A percentile compares a stretch with the other conserved stretches of the same genome.
Evolutionary conservation across 116 monocot species (phyloP).

Genomic region (Zostera marina): DNA sequence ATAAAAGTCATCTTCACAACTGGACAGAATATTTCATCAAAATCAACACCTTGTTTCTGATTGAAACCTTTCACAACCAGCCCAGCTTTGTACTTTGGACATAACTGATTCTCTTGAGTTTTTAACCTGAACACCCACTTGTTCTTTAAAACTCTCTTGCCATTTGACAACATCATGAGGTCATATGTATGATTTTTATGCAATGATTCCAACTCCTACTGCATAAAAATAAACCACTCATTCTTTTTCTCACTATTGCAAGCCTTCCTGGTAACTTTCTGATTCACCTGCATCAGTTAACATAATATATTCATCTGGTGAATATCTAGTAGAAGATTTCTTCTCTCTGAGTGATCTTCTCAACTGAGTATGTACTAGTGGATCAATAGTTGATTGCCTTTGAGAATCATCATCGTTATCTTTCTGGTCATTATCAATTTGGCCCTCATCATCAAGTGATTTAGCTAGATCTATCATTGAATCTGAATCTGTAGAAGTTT

Average conservation of each 20-base stretch:
- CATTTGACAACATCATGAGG: slow-evolving; percentile 1
- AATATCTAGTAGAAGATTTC: slow-evolving; percentile 2
- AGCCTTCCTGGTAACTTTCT: slow-evolving; percentile 6
- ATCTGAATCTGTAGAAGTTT: neutral
- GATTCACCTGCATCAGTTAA: slow-evolving; percentile 5
- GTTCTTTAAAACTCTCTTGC: slow-evolving; percentile 2
- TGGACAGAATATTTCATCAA: too few species aligned
- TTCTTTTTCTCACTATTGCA: neutral
- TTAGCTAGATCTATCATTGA: too few species aligned
- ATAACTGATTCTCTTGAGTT: too few species aligned
- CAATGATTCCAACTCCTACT: neutral
- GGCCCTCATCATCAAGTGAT: neutral
- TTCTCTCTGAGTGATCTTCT: neutral
- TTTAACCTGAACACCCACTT: slow-evolving; percentile 9
- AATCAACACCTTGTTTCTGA: too few species aligned
- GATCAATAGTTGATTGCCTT: neutral
- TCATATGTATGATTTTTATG: slow-evolving; percentile 6
- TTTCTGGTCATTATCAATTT: neutral
- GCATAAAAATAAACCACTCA: neutral
- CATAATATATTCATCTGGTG: slow-evolving; percentile 2
- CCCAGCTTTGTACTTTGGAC: too few species aligned
- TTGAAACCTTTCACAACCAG: too few species aligned
- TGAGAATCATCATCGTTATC: neutral
- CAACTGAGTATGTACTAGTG: neutral
- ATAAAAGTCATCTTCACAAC: too few species aligned